Base-by-base conservation (phyloP, 495 filamentous ascomycete genomes). In the Lepraria neglecta region DNA sequence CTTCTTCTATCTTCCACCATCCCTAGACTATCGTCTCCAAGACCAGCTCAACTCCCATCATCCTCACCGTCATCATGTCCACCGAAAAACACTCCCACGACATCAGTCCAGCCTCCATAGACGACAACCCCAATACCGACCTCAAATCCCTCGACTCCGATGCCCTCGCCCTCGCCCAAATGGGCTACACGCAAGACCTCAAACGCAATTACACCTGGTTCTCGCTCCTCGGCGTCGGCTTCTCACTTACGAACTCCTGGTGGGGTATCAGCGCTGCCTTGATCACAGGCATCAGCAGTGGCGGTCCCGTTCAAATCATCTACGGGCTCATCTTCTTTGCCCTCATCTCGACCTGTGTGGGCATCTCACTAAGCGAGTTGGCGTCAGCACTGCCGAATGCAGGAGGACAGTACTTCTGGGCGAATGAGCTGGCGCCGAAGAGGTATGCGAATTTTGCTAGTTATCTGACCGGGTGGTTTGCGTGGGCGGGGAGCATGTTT, bases 401-500 rank as follows among this genome's bases (percentile, higher is more conserved):
- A 27, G 83, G 82, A 27, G 84, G 84, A 0, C 83, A 84, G 59
- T 87, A 86, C 66, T 86, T 78, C 70, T 87, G 83, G 84, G 78
- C 81, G 1, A 76, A 75, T 59, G 76, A 81, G 63, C 68, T 87
- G 52, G 82, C 84, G 7, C 82, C 84, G 0, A 74, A 70, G 59
- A 76, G 72, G 53, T 81, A 74, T 55, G 73, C 74, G 11, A 76
- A 78, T 31, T 79, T 83, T 63, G 73, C 76, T 14, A 77, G 77
- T 14, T 87, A 84, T 52, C 43, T 80, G 44, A 84, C 80, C 10
- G 84, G 83, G 9, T 82, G 76, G 72, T 75, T 85, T 63, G 78
- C 80, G 6, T 85, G 80, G 74, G 80, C 80, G 9, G 82, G 79
- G 30, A 76, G 77, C 30, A 74, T 82, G 50, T 84, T 85, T 60